Evolutionary conservation across 257 asterid species (phyloP).

Genomic region (Echium plantagineum): DNA sequence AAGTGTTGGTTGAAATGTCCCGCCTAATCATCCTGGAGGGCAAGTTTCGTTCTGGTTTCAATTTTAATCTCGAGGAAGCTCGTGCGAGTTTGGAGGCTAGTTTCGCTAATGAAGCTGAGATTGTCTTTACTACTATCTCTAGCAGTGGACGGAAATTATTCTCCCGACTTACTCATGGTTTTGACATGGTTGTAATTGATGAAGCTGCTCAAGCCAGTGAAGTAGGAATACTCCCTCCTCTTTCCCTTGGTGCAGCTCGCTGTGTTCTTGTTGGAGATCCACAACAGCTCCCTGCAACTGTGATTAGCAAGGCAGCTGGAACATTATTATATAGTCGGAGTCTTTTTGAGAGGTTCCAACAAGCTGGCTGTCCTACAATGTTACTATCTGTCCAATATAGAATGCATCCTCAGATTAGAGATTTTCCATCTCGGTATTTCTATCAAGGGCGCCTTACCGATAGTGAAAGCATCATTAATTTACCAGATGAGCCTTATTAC

Average conservation of each 20-base stretch:
- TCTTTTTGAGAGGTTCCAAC: slow-evolving; percentile 97
- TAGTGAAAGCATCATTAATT: slow-evolving; percentile 72
- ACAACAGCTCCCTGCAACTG: slow-evolving; percentile 99
- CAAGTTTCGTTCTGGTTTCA: slow-evolving; percentile 62
- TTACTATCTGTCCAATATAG: slow-evolving; percentile 89
- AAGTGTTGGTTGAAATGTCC: slow-evolving; percentile 87
- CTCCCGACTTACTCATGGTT: slow-evolving; percentile 93
- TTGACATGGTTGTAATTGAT: slow-evolving; percentile 99
- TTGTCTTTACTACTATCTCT: slow-evolving; percentile 92
- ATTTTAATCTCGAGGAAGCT: slow-evolving; percentile 88
- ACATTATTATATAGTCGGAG: slow-evolving; percentile 94
- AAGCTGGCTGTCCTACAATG: slow-evolving; percentile 98
- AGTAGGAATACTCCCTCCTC: slow-evolving; percentile 90
- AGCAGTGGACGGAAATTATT: slow-evolving; percentile 96
- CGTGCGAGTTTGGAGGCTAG: slow-evolving; percentile 96
- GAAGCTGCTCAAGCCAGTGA: slow-evolving; percentile 99
- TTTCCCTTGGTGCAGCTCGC: slow-evolving; percentile 97
- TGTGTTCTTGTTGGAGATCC: slow-evolving; percentile 99
- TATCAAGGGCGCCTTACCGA: slow-evolving; percentile 97
- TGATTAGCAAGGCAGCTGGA: slow-evolving; percentile 97
- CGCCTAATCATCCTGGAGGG: slow-evolving; percentile 80
- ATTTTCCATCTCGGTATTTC: slow-evolving; percentile 91
- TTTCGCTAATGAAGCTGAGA: slow-evolving; percentile 98
- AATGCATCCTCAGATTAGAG: slow-evolving; percentile 96
- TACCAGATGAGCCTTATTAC: slow-evolving; percentile 70